Evolutionary conservation across 2,329 filamentous ascomycete species (phyloP).

Genomic region (Westerdykella aurantiaca): DNA sequence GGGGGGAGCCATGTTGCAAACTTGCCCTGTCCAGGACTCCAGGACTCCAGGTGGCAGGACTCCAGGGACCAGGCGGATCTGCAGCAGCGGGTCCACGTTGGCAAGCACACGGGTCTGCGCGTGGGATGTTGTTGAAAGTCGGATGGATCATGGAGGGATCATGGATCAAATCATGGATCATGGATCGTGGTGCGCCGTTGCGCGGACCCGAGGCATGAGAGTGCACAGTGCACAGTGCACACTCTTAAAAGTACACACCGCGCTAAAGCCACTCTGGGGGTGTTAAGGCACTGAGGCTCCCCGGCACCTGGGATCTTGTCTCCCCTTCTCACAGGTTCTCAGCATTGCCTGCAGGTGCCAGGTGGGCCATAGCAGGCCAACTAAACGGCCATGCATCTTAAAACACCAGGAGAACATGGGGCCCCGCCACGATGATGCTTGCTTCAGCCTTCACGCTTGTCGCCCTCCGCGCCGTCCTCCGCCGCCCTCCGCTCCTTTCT

Average conservation of each 20-base stretch:
- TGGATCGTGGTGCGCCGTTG: constrained; percentile 16
- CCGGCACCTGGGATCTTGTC: constrained; percentile 1
- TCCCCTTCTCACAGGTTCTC: constrained; percentile 1
- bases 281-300: too few relatives aligned
- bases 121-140: constrained; percentile 6
- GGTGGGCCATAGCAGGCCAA: constrained; percentile 6
- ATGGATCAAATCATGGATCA: too few relatives aligned
- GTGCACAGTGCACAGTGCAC: constrained; percentile 1
- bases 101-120: not conserved
- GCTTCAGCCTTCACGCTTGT: not conserved
- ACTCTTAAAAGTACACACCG: too few relatives aligned
- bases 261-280: too few relatives aligned
- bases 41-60: too few relatives aligned
- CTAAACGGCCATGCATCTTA: constrained; percentile 12
- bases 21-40: constrained; percentile 15
- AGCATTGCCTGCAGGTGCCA: constrained; percentile 1
- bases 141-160: constrained; percentile 11
- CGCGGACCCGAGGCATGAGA: constrained; percentile 11
- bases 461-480: constrained; percentile 9
- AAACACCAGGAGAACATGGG: constrained; percentile 6
- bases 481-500: constrained; percentile 13
- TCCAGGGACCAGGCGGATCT: too few relatives aligned
- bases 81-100: constrained; percentile 28
- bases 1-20: constrained; percentile 10
- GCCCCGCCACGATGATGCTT: constrained; percentile 1